Percentiles rank a stretch among this genome's conserved stretches.
Conservation (phyloP, 1,284 basidiomycete species). For the Naganishia liquefaciens region DNA sequence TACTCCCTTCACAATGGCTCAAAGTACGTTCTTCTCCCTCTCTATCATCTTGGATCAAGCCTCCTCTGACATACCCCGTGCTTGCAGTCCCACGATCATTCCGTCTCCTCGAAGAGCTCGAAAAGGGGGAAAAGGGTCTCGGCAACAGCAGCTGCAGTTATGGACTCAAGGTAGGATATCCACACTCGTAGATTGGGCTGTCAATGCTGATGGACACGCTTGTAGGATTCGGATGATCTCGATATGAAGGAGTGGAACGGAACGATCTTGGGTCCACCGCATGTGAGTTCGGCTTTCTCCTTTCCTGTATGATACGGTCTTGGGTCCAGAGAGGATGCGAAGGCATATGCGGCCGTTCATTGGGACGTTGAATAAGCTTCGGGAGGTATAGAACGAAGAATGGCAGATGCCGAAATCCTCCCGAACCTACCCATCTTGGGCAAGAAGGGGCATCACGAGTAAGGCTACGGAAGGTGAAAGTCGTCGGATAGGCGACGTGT, state of each 20-base stretch:
- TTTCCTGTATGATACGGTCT: neutral
- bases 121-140: constrained; percentile 99
- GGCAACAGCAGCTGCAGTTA: constrained; percentile 97
- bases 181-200: neutral
- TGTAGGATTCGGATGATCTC: constrained; percentile 79
- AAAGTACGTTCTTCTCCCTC: constrained; percentile 55
- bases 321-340: neutral
- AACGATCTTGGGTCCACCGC: constrained; percentile 96
- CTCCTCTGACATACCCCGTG: constrained; percentile 5
- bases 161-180: constrained; percentile 66
- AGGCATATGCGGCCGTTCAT: neutral
- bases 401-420: neutral
- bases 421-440: too few species aligned
- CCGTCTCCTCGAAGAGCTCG: constrained; percentile 92
- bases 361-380: neutral
- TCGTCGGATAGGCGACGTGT: too few species aligned
- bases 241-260: constrained; percentile 99
- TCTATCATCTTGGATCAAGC: neutral
- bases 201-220: neutral
- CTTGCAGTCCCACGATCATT: constrained; percentile 89
- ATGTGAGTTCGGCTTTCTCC: constrained; percentile 61
- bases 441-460: too few species aligned
- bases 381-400: neutral
- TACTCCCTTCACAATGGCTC: constrained; percentile 59
- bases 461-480: too few species aligned